These are phyloP conservation scores for Teratosphaeria nubilosa DNA, from an alignment of 2,329 filamentous ascomycete genomes.

Conservation along the genomic window DNA sequence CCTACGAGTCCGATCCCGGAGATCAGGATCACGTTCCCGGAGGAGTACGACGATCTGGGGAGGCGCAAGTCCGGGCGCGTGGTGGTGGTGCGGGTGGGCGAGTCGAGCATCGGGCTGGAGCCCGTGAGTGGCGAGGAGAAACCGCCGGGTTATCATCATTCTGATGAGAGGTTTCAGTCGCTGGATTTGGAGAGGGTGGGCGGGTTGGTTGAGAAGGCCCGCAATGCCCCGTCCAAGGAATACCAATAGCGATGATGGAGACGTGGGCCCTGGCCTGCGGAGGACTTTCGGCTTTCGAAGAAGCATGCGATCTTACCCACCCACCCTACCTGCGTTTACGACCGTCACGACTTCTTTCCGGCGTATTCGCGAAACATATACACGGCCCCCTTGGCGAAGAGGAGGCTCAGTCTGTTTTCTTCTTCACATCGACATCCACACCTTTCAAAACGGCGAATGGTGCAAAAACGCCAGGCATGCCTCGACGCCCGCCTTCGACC, in stretches of 20 bases:
- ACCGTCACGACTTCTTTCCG: neutral
- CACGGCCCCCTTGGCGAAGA: neutral
- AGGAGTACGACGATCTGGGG: slow-evolving; percentile 78
- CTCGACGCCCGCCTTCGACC: too few relatives aligned
- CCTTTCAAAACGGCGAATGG: neutral
- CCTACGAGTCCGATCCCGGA: slow-evolving; percentile 76
- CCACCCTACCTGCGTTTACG: neutral
- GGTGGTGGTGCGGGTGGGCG: slow-evolving; percentile 82
- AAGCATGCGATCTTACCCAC: neutral
- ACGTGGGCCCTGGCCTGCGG: neutral
- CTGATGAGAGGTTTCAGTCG: slow-evolving; percentile 64
- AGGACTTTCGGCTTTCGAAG: neutral
- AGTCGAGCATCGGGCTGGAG: slow-evolving; percentile 79
- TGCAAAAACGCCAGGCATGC: too few relatives aligned
- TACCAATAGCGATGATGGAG: neutral
- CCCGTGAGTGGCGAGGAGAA: slow-evolving; percentile 57
- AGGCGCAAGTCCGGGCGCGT: slow-evolving; percentile 76
- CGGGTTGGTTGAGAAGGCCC: slow-evolving; percentile 75
- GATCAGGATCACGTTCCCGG: slow-evolving; percentile 96
- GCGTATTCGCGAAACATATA: neutral
- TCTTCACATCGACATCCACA: neutral
- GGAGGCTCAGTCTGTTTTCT: neutral
- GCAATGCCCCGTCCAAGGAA: neutral
- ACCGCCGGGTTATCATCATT: slow-evolving; percentile 73
- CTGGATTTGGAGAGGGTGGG: slow-evolving; percentile 92